Evolutionary conservation across 2,329 filamentous ascomycete species (phyloP), one percentile per base, ranked within the genome.

Genomic region (Didymella glomerata): DNA sequence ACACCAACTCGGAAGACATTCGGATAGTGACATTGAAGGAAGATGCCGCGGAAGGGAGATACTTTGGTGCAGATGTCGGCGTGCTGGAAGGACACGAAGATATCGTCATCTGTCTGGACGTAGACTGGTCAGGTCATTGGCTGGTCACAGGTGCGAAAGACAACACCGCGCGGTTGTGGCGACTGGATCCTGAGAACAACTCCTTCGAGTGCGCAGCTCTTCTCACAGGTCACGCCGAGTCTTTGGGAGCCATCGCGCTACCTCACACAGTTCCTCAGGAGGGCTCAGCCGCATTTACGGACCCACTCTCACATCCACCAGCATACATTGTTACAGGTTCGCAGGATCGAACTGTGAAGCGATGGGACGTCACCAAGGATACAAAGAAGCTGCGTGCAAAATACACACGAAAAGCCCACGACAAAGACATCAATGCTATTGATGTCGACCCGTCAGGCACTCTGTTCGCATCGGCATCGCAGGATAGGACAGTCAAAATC

Each of bases 81-180:
- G 82, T 95, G 24, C 83, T 99, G 2, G 92, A 91, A 72, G 95
- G 95, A 1, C 95, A 99, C 68, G 89, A 93, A 48, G 95, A 99
- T 68, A 97, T 99, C 50, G 91, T 99, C 60, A 96, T 99, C 68
- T 93, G 93, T 58, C 82, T 99, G 40, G 93, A 97, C 74, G 88
- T 92, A 2, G 95, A 99, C 78, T 97, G 93, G 92, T 98, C 95
- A 10, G 96, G 96, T 0, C 89, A 95, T 75, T 99, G 95, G 95
- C 86, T 99, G 38, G 94, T 90, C 13, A 98, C 95, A 1, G 95
- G 94, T 52, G 92, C 95, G 22, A 99, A 99, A 79, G 95, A 99
- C 76, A 99, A 98, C 72, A 95, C 91, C 2, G 95, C 94, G 18
- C 88, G 91, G 64, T 80, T 99, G 34, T 99, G 95, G 95, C 85